Evolutionary conservation across 257 asterid genomes (phyloP), one percentile per base, ranked within the genome.

Genomic region (Osmanthus fragrans): DNA sequence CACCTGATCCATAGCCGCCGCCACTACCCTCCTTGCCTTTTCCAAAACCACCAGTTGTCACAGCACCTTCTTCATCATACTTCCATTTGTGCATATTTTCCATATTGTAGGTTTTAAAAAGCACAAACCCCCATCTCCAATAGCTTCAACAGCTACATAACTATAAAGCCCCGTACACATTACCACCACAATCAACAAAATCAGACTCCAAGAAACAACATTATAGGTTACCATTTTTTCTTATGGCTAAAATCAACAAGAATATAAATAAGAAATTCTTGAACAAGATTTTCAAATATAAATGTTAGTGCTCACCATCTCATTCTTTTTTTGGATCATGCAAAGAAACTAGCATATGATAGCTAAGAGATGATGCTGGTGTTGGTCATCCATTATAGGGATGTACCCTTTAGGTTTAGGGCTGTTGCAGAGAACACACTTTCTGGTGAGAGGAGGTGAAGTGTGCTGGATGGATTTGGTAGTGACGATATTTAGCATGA

Each of bases 401-500:
- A 42, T 70, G 73, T 76, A 37, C 10, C 29, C 23, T 23, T 10
- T 36, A 15, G 27, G 64, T 42, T 34, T 72, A 19, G 74, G 76
- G 68, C 0, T 19, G 63, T 54, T 19, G 32, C 68, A 10, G 33
- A 63, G 16, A 58, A 32, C 13, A 23, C 29, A 21, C 69, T 74
- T 39, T 40, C 40, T 64, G 81, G 71, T 73, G 81, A 77, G 72
- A 71, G 29, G 75, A 77, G 65, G 29, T 67, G 56, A 70, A 23
- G 80, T 58, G 64, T 83, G 83, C 71, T 76, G 63, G 40, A 69
- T 79, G 71, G 67, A 73, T 40, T 81, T 66, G 92, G 92, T 90
- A 60, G 70, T 30, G 70, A 76, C 71, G 63, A 47, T 85, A 86
- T 72, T 74, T 73, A 77, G 89, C 89, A 70, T 87, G 91, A 69